Base-by-base conservation (phyloP, 139 green algal genomes). In the Coccomyxa sp. region DNA sequence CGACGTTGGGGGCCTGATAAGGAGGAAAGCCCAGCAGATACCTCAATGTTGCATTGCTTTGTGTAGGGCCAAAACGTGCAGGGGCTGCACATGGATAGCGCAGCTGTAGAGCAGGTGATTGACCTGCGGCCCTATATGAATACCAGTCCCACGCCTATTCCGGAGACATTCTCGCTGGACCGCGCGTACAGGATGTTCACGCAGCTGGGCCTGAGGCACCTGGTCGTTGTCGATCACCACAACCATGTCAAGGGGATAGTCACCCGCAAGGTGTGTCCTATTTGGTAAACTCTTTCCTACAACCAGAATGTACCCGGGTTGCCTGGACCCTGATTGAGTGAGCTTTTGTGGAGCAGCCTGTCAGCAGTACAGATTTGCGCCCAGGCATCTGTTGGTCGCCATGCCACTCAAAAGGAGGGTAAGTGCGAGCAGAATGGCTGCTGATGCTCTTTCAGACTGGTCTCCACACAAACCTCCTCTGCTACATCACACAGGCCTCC, bases 81-180 rank as follows among this genome's bases (percentile, higher is more conserved):
- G 5, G 50, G 5, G 50, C 50, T 77, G 44, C 77, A 55, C 33
- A 44, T 55, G 18, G 44, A 39, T 31, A 39, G 68, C n/a, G 50
- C 44, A 39, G 78, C 82, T 18, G 82, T 83, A 44, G 83, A 88
- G 16, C 81, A 83, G n/a, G 55, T 83, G 7, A 76, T 97, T n/a
- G 92, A 97, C 83, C 83, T 95, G 35, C 82, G 79, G 18, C 88
- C 89, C 9, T 96, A 97, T 83, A 88, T 94, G 78, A 95, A 97
- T 87, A 91, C 86, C 5, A 91, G 84, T 55, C 82, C 88, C 0
- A 79, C 89, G 64, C 85, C 86, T 50, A 88, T 95, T 6, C 85
- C 84, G 10, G 89, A 94, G 79, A 84, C 55, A n/a, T 94, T 95
- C 79, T 90, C 84, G 12, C 54, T 97, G 37, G 90, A 95, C 83